These are phyloP conservation scores for Elongisporangium anandrum DNA, from an alignment of 352 stramenopile genomes.

Conservation along the genomic window DNA sequence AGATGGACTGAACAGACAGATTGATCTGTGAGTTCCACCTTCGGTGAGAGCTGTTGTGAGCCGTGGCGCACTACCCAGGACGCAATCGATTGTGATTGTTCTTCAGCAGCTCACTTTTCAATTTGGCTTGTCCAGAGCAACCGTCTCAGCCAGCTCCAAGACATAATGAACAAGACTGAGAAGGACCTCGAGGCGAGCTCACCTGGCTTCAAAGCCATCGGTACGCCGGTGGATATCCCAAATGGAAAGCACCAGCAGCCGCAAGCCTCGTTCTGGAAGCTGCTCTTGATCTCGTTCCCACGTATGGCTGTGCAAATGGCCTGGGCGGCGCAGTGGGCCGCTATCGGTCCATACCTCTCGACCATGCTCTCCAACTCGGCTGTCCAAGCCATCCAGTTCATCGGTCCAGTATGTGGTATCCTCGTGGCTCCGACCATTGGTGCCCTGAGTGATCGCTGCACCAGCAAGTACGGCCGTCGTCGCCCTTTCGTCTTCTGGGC, in stretches of 20 bases:
- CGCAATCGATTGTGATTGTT: no score
- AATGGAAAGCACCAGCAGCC: not conserved
- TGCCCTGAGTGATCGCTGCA: conserved; percentile 17
- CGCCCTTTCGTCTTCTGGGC: conserved; percentile 34
- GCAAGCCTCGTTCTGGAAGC: conserved; percentile 25
- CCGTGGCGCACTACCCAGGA: no score
- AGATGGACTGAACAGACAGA: no score
- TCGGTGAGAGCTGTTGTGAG: no score
- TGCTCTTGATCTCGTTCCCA: conserved; percentile 52
- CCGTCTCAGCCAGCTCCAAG: no score
- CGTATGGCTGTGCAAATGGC: conserved; percentile 62
- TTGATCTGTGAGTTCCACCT: no score
- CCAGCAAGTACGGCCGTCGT: conserved; percentile 29
- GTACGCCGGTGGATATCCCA: no score
- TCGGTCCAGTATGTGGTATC: conserved; percentile 46
- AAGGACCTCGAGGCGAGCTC: no score
- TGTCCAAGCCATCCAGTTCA: conserved; percentile 39
- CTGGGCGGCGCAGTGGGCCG: conserved; percentile 56
- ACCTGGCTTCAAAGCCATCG: no score
- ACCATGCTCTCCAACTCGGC: conserved; percentile 47
- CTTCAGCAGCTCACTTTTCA: no score
- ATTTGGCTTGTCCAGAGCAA: no score
- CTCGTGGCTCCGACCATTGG: conserved; percentile 41
- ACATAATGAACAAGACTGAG: no score
- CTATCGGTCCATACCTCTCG: conserved; percentile 44